Evolutionary conservation across 1,139 yeast species (phyloP).

Genomic region (Yamadazyma blattariae): DNA sequence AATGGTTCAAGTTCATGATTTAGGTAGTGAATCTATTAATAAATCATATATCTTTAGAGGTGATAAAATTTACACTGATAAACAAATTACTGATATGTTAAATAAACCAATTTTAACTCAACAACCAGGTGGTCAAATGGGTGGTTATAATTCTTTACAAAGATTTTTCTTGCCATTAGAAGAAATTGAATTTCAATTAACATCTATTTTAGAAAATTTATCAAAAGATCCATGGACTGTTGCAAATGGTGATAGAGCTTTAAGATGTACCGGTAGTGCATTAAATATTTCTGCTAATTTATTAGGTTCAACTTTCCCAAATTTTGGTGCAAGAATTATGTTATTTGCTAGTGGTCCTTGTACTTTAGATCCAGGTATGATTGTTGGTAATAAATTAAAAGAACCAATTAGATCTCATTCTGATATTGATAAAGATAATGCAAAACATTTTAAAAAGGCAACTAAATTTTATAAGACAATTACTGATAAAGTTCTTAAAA

Average conservation of each 20-base stretch:
- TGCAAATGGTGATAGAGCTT: conserved; percentile 81
- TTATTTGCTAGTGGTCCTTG: conserved; percentile 95
- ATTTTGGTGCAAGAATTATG: conserved; percentile 87
- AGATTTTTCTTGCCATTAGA: conserved; percentile 85
- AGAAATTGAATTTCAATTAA: conserved; percentile 83
- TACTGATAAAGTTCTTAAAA: conserved; percentile 65
- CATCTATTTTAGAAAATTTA: conserved; percentile 75
- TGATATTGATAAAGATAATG: conserved; percentile 75
- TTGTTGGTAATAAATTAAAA: conserved; percentile 86
- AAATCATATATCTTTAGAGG: conserved; percentile 92
- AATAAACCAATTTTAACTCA: conserved; percentile 45
- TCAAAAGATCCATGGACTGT: conserved; percentile 91
- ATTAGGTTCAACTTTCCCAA: conserved; percentile 83
- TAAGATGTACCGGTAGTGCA: conserved; percentile 94
- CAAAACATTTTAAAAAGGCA: conserved; percentile 91
- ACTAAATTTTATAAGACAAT: conserved; percentile 77
- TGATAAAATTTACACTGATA: conserved; percentile 78
- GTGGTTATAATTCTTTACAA: conserved; percentile 47
- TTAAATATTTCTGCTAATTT: conserved; percentile 79
- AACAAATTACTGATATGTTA: conserved; percentile 74
- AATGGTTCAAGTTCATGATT: conserved; percentile 91
- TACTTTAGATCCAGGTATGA: conserved; percentile 92
- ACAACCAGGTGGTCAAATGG: conserved; percentile 17
- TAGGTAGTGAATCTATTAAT: conserved; percentile 73
- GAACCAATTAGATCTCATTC: conserved; percentile 98